Evolutionary conservation across 495 filamentous ascomycete genomes (phyloP).

Genomic region (Xylaria acuta): DNA sequence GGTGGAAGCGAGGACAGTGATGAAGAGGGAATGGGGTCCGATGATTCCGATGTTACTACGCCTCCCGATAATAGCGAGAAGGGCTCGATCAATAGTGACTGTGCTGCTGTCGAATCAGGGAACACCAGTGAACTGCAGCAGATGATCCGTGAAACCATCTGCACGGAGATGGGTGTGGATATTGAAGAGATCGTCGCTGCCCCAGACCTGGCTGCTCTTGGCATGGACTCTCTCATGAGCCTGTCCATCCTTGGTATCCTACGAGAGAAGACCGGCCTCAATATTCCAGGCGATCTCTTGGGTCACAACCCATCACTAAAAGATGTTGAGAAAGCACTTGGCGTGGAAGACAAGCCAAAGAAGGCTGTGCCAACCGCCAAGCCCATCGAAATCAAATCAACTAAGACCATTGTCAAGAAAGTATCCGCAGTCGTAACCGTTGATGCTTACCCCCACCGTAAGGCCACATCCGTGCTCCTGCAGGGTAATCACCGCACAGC

Average conservation of each 20-base stretch:
- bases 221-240: slow-evolving; percentile 67
- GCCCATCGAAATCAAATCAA: slow-evolving; percentile 30
- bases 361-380: slow-evolving; percentile 37
- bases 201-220: slow-evolving; percentile 59
- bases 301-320: slow-evolving; percentile 53
- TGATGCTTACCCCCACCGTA: slow-evolving; percentile 74
- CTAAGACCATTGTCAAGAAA: slow-evolving; percentile 56
- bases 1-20: slow-evolving; percentile 48
- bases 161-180: slow-evolving; percentile 71
- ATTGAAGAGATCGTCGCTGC: slow-evolving; percentile 65
- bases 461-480: slow-evolving; percentile 62
- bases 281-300: slow-evolving; percentile 56
- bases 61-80: slow-evolving; percentile 53
- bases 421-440: slow-evolving; percentile 52
- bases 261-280: slow-evolving; percentile 62
- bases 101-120: slow-evolving; percentile 34
- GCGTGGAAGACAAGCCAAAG: slow-evolving; percentile 49
- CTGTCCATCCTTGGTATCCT: slow-evolving; percentile 61
- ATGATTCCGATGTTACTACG: slow-evolving; percentile 55
- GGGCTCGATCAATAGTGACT: slow-evolving; percentile 49
- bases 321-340: slow-evolving; percentile 56
- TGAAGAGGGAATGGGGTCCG: slow-evolving; percentile 50
- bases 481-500: slow-evolving; percentile 67
- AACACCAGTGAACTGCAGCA: slow-evolving; percentile 53
- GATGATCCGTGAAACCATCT: slow-evolving; percentile 64